Conservation (phyloP, 2,329 filamentous ascomycete genomes). For the Xylariaceae sp. region DNA sequence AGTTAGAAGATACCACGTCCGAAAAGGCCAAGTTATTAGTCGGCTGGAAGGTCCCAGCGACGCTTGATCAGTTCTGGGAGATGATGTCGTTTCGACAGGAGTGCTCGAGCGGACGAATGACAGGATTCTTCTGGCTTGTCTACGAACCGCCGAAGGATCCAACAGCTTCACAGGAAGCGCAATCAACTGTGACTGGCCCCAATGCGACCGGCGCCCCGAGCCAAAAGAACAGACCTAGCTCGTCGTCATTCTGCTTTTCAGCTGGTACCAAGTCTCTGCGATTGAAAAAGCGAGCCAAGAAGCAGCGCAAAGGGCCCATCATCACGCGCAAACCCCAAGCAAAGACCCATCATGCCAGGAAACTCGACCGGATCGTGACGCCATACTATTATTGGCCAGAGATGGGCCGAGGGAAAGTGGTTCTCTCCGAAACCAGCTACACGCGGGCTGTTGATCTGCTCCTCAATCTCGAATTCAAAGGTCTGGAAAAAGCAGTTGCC, state of each 20-base stretch:
- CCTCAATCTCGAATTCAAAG: slow-evolving; percentile 68
- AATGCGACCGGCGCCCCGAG: slow-evolving; percentile 20
- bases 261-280: slow-evolving; percentile 17
- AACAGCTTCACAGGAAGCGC: not conserved
- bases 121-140: slow-evolving; percentile 92
- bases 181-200: slow-evolving; percentile 6
- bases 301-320: slow-evolving; percentile 53
- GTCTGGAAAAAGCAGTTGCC: slow-evolving; percentile 53
- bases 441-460: slow-evolving; percentile 64
- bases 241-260: not conserved
- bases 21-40: slow-evolving; percentile 52
- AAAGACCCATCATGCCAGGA: slow-evolving; percentile 53
- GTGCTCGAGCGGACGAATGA: slow-evolving; percentile 84
- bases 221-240: slow-evolving; percentile 18
- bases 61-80: slow-evolving; percentile 93
- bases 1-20: slow-evolving; percentile 71
- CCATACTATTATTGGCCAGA: slow-evolving; percentile 62
- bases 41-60: slow-evolving; percentile 77
- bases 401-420: slow-evolving; percentile 55
- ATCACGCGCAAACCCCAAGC: slow-evolving; percentile 58
- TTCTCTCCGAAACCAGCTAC: slow-evolving; percentile 61
- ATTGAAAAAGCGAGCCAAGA: slow-evolving; percentile 43
- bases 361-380: slow-evolving; percentile 48
- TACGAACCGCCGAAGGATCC: slow-evolving; percentile 51
- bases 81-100: slow-evolving; percentile 97